Conservation (phyloP, 106 monocot genomes). For the Hemerocallis citrina region DNA sequence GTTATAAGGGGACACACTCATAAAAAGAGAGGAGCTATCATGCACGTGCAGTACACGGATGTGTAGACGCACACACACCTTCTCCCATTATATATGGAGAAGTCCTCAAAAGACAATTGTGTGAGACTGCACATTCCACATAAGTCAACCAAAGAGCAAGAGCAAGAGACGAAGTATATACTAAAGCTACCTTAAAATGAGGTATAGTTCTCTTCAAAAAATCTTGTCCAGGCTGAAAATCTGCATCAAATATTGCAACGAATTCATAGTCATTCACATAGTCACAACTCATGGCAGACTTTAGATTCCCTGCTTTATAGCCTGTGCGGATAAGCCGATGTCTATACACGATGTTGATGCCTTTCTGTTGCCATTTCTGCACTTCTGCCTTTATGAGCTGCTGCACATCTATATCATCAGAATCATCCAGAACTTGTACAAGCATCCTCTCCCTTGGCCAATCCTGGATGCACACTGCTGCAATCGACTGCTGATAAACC, state of each 20-base stretch:
- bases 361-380: slow-evolving; percentile 69
- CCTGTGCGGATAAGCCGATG: slow-evolving; percentile 67
- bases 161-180: not conserved
- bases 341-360: slow-evolving; percentile 51
- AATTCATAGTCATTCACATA: too few species aligned
- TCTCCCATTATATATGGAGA: too few species aligned
- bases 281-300: slow-evolving; percentile 73
- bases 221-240: slow-evolving; percentile 65
- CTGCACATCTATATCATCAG: slow-evolving; percentile 50
- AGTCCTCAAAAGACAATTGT: not conserved
- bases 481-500: slow-evolving; percentile 73
- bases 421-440: slow-evolving; percentile 58
- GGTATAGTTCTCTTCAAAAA: slow-evolving; percentile 68
- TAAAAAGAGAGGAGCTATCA: too few species aligned
- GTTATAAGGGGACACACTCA: too few species aligned
- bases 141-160: not conserved
- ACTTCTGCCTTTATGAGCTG: slow-evolving; percentile 58
- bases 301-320: slow-evolving; percentile 74
- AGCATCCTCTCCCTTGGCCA: slow-evolving; percentile 69
- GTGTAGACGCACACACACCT: too few species aligned
- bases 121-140: not conserved
- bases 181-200: slow-evolving; percentile 58
- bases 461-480: slow-evolving; percentile 47
- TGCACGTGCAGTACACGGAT: too few species aligned
- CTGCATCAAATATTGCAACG: slow-evolving; percentile 75